phyloP scores from a whole-genome alignment of 73 alveolate genomes.

The Stentor roeselii region DNA sequence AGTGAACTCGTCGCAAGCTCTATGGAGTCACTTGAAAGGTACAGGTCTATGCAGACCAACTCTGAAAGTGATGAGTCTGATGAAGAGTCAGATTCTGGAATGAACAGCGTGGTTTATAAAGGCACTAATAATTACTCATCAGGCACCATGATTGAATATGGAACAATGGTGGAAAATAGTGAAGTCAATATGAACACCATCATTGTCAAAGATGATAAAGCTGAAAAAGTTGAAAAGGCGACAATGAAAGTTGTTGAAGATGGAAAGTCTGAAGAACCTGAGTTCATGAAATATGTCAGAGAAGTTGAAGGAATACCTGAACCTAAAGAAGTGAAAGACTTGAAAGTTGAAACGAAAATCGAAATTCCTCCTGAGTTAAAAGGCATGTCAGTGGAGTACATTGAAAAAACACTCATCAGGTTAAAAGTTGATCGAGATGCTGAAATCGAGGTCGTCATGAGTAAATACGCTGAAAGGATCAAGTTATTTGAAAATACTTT shows the following conservation, averaged over 20 bases:
- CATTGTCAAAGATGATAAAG: background rate
- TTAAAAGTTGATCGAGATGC: constrained; percentile 52
- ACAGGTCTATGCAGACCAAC: constrained; percentile 31
- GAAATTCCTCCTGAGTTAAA: constrained; percentile 41
- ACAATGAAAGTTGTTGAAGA: background rate
- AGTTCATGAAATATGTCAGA: constrained; percentile 46
- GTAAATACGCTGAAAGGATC: constrained; percentile 42
- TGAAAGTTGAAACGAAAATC: background rate
- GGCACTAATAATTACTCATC: background rate
- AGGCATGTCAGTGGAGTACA: constrained; percentile 38
- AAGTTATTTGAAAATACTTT: constrained; percentile 10
- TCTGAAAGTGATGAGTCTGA: constrained; percentile 36
- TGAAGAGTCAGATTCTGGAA: constrained; percentile 46
- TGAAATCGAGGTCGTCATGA: constrained; percentile 44
- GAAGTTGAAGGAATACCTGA: constrained; percentile 26
- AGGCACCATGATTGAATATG: constrained; percentile 26
- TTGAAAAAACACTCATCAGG: constrained; percentile 33
- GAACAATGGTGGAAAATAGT: background rate
- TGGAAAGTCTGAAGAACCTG: constrained; percentile 18
- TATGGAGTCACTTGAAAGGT: constrained; percentile 68
- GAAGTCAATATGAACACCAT: background rate
- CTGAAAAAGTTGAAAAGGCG: background rate
- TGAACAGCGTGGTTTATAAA: constrained; percentile 16
- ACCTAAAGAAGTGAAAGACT: background rate
- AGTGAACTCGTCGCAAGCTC: constrained; percentile 62